Evolutionary conservation across 2,329 filamentous ascomycete species (phyloP).

Genomic region (Colletotrichum aenigma): DNA sequence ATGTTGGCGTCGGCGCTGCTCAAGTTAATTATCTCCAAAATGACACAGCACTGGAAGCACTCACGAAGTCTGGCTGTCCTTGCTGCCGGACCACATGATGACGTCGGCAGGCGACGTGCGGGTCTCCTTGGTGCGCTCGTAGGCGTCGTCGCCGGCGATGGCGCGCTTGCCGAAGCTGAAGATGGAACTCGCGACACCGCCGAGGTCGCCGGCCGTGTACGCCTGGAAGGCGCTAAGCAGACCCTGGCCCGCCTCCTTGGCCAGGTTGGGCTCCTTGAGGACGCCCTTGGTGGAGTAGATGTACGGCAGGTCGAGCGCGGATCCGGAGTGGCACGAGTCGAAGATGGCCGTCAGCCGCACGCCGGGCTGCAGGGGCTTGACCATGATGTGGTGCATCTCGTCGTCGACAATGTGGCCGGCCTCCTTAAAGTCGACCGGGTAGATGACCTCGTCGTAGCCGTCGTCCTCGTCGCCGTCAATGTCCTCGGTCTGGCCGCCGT

Average conservation of each 20-base stretch:
- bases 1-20: constrained; percentile 87
- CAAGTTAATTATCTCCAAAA: too few species aligned
- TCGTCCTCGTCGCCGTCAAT: constrained; percentile 78
- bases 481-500: constrained; percentile 78
- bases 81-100: constrained; percentile 97
- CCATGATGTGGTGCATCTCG: constrained; percentile 79
- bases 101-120: constrained; percentile 96
- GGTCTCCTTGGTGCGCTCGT: constrained; percentile 81
- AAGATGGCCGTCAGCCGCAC: constrained; percentile 86
- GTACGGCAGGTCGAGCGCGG: constrained; percentile 78
- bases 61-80: constrained; percentile 89
- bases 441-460: constrained; percentile 79
- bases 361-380: constrained; percentile 77
- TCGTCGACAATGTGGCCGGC: constrained; percentile 80
- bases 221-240: constrained; percentile 75
- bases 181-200: constrained; percentile 79
- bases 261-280: constrained; percentile 81
- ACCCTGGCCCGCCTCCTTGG: constrained; percentile 78
- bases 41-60: constrained; percentile 19
- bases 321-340: constrained; percentile 81
- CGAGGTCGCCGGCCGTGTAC: constrained; percentile 84
- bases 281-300: constrained; percentile 81
- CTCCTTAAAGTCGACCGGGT: constrained; percentile 73
- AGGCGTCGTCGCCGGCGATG: constrained; percentile 76
- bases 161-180: constrained; percentile 83